Evolutionary conservation across 805 yeast species (phyloP).

Genomic region (Tanozyma kutaoensis): DNA sequence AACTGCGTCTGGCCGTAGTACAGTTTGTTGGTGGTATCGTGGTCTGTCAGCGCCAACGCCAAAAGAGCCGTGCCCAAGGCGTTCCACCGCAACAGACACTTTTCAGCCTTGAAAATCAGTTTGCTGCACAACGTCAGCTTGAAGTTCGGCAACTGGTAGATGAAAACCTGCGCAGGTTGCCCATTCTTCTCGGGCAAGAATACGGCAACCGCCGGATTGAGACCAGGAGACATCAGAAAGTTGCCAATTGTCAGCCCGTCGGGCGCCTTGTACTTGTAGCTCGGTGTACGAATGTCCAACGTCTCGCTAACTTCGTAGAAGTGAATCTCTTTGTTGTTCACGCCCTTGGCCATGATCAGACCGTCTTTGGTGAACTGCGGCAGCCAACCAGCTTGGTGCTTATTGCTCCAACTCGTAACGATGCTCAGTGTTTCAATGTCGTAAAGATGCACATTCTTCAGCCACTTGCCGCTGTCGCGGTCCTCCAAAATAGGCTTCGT

Average conservation of each 20-base stretch:
- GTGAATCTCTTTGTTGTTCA: slow-evolving; percentile 48
- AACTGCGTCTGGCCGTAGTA: slow-evolving; percentile 95
- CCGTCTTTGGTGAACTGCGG: slow-evolving; percentile 86
- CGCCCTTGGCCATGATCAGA: slow-evolving; percentile 46
- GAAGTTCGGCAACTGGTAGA: slow-evolving; percentile 69
- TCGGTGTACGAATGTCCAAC: slow-evolving; percentile 31
- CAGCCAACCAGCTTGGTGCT: slow-evolving; percentile 82
- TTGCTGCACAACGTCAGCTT: slow-evolving; percentile 72
- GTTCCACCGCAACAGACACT: slow-evolving; percentile 89
- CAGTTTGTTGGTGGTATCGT: slow-evolving; percentile 84
- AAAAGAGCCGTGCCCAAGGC: slow-evolving; percentile 84
- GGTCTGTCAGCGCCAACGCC: slow-evolving; percentile 91
- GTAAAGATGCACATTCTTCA: slow-evolving; percentile 72
- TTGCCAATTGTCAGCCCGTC: slow-evolving; percentile 30
- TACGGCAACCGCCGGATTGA: slow-evolving; percentile 79
- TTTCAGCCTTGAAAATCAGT: slow-evolving; percentile 90
- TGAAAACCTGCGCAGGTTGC: slow-evolving; percentile 78
- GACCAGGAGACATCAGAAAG: slow-evolving; percentile 65
- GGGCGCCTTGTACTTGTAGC: slow-evolving; percentile 40
- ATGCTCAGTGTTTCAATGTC: slow-evolving; percentile 34
- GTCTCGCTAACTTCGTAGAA: slow-evolving; percentile 40
- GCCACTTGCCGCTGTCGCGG: slow-evolving; percentile 61
- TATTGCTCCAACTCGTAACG: slow-evolving; percentile 55
- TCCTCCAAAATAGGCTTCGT: slow-evolving; percentile 61
- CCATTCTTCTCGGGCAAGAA: slow-evolving; percentile 81